These are phyloP conservation scores for Aleurites moluccanus DNA, from an alignment of 441 rosid genomes.

Conservation along the genomic window DNA sequence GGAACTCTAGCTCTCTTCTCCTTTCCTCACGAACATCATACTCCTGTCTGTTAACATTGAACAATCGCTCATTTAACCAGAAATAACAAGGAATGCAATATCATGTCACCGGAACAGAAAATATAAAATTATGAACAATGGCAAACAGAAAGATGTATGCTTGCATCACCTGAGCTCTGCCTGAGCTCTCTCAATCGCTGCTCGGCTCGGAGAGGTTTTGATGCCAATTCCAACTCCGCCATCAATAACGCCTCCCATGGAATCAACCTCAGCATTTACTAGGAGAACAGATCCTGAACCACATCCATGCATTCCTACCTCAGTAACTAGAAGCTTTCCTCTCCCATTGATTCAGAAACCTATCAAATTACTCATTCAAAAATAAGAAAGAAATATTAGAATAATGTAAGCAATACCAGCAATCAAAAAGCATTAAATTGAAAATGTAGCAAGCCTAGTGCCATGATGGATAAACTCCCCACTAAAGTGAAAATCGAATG, in stretches of 20 bases:
- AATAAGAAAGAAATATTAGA: conserved; percentile 6
- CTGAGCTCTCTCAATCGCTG: conserved; percentile 97
- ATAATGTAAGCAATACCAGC: conserved; percentile 5
- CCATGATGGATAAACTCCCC: not conserved
- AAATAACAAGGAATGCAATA: not conserved
- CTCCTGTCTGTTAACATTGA: conserved; percentile 73
- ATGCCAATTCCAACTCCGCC: conserved; percentile 88
- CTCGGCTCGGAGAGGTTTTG: conserved; percentile 88
- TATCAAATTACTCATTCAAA: conserved; percentile 27
- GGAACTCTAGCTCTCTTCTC: conserved; percentile 94
- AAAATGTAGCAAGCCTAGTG: conserved; percentile 1
- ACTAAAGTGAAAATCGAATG: not conserved
- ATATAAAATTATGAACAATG: not conserved
- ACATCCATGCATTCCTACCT: conserved; percentile 78
- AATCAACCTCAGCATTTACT: conserved; percentile 99
- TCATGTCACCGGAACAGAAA: conserved; percentile 8
- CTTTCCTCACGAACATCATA: conserved; percentile 98
- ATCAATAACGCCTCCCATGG: conserved; percentile 99
- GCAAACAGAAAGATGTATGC: conserved; percentile 22
- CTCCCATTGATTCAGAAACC: conserved; percentile 43
- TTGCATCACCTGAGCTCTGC: conserved; percentile 80
- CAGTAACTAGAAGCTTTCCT: conserved; percentile 33
- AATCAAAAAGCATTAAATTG: not conserved
- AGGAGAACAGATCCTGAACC: conserved; percentile 58
- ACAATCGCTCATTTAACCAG: conserved; percentile 10